phyloP scores from a whole-genome alignment of 2,329 filamentous ascomycete genomes.

The Neonectria magnoliae region DNA sequence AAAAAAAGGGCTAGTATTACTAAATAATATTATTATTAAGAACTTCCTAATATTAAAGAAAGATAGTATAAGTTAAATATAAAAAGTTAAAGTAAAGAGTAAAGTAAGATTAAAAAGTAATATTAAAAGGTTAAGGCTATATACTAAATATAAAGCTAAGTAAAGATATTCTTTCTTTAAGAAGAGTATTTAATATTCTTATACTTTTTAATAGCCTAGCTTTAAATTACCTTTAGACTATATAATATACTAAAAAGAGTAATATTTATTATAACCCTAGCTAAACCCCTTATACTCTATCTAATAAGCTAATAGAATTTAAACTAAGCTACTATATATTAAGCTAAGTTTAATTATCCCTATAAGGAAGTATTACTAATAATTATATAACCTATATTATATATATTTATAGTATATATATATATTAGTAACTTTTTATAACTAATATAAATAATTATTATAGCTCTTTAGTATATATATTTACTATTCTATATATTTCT shows the following conservation, averaged over 20 bases:
- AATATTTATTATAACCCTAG: background rate
- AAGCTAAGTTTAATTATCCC: background rate
- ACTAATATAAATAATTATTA: slow-evolving; percentile 2
- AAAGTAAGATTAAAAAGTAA: background rate
- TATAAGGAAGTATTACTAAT: background rate
- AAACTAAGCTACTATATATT: background rate
- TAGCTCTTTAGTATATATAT: background rate
- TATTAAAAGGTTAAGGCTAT: background rate
- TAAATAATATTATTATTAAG: too few species aligned
- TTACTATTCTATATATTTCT: background rate
- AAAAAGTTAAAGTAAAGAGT: too few species aligned
- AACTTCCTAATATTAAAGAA: too few species aligned
- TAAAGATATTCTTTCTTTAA: background rate
- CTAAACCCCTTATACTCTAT: background rate
- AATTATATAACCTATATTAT: background rate
- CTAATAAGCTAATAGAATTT: background rate
- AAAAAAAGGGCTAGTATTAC: too few species aligned
- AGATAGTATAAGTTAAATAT: too few species aligned
- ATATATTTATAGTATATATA: background rate
- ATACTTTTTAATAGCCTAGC: background rate
- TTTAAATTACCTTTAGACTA: background rate
- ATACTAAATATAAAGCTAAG: background rate
- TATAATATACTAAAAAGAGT: background rate
- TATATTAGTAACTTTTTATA: background rate
- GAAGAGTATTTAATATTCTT: background rate